Conservation (phyloP, 2,329 filamentous ascomycete genomes). For the Fusarium illudens region DNA sequence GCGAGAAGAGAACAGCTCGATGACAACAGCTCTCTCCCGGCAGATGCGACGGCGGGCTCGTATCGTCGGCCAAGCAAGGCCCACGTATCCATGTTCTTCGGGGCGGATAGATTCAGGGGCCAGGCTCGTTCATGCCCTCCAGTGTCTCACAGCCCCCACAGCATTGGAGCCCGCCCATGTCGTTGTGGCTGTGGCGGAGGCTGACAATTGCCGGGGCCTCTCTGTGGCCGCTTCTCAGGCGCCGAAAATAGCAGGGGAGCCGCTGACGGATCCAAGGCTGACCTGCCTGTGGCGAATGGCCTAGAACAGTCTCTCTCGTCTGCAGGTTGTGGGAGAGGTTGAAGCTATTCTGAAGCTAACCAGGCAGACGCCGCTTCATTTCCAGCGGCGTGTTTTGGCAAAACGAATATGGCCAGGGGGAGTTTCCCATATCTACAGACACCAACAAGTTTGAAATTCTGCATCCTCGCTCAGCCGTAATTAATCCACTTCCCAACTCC, state of each 20-base stretch:
- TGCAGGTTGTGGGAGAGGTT: not conserved
- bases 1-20: not conserved
- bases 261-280: slow-evolving; percentile 7
- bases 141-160: slow-evolving; percentile 22
- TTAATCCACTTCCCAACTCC: not conserved
- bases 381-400: not conserved
- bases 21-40: not conserved
- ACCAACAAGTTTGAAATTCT: not conserved
- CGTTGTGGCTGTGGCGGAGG: slow-evolving; percentile 39
- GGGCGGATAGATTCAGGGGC: not conserved
- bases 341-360: slow-evolving; percentile 4
- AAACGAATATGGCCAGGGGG: not conserved
- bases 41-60: not conserved
- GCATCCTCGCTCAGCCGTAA: not conserved
- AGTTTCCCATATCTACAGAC: not conserved
- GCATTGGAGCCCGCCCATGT: not conserved
- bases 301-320: slow-evolving; percentile 1
- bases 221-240: not conserved
- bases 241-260: slow-evolving; percentile 36
- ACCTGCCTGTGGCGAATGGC: slow-evolving; percentile 24
- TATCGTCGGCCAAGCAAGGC: not conserved
- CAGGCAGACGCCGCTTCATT: not conserved
- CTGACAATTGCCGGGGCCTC: slow-evolving; percentile 17
- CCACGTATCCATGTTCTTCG: not conserved
- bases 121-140: slow-evolving; percentile 10